phyloP scores from a whole-genome alignment of 345 rosid species.

The Citrus australasica region DNA sequence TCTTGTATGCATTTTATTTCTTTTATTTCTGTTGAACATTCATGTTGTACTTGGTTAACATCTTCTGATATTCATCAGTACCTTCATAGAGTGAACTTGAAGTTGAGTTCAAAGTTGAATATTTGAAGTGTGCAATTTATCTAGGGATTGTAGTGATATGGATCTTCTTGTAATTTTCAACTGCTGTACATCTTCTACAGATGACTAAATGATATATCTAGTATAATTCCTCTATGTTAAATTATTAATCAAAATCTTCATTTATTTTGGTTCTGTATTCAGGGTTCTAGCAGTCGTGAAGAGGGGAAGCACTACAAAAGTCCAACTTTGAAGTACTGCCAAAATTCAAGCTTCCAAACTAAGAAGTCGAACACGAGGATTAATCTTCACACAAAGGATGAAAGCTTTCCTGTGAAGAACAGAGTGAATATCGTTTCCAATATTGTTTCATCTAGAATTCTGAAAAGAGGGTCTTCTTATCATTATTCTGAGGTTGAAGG shows the following conservation, averaged over 20 bases:
- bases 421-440: constrained; percentile 29
- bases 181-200: background rate
- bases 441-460: constrained; percentile 29
- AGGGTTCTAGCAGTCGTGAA: constrained; percentile 33
- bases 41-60: background rate
- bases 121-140: background rate
- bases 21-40: background rate
- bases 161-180: background rate
- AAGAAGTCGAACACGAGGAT: constrained; percentile 17
- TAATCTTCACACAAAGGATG: constrained; percentile 23
- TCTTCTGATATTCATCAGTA: background rate
- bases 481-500: constrained; percentile 25
- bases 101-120: constrained; percentile 1
- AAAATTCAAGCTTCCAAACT: constrained; percentile 23
- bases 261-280: constrained; percentile 18
- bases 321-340: constrained; percentile 29
- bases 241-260: constrained; percentile 6
- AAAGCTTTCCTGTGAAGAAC: constrained; percentile 23
- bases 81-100: background rate
- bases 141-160: background rate
- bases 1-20: background rate
- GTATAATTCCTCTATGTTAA: background rate
- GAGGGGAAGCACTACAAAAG: constrained; percentile 21
- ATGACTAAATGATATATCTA: background rate
- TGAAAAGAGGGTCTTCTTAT: constrained; percentile 33